Percentiles rank a stretch among this genome's conserved stretches.
These are phyloP conservation scores for Ogataea salicorniae DNA, from an alignment of 805 yeast species.

Conservation along the genomic window DNA sequence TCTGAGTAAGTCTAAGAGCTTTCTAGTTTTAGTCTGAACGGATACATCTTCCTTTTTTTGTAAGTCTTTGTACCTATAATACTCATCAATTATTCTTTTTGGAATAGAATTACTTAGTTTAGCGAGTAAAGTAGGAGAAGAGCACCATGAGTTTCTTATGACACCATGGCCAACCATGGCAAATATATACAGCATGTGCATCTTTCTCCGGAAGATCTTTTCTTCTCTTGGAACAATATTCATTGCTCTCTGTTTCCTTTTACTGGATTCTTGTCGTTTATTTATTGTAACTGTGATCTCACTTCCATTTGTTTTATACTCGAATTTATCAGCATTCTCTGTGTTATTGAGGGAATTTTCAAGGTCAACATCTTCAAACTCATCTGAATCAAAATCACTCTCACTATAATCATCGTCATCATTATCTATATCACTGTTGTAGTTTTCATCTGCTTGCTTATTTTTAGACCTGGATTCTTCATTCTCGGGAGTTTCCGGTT, in stretches of 20 bases:
- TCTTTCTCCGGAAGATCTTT: constrained; percentile 40
- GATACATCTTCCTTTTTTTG: constrained; percentile 15
- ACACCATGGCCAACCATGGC: constrained; percentile 63
- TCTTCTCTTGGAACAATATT: constrained; percentile 50
- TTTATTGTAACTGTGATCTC: constrained; percentile 23
- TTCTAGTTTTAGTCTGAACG: constrained; percentile 48
- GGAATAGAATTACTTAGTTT: constrained; percentile 46
- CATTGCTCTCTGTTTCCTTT: constrained; percentile 26
- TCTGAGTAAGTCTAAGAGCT: constrained; percentile 72
- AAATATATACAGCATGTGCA: constrained; percentile 57
- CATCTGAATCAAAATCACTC: constrained; percentile 33
- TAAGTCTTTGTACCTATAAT: constrained; percentile 29
- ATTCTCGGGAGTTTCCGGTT: too few species aligned
- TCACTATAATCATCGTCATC: background rate
- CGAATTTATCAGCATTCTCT: background rate
- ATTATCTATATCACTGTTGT: too few species aligned
- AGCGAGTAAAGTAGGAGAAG: constrained; percentile 37
- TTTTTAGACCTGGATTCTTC: too few species aligned
- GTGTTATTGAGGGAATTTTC: constrained; percentile 4
- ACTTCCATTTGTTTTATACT: constrained; percentile 7
- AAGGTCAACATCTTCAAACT: constrained; percentile 36
- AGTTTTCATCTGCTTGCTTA: too few species aligned
- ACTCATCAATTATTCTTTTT: constrained; percentile 36
- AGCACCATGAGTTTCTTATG: constrained; percentile 71
- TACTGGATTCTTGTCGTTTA: constrained; percentile 14